phyloP scores from a whole-genome alignment of 352 stramenopile species.

The Phytophthora foliorum region DNA sequence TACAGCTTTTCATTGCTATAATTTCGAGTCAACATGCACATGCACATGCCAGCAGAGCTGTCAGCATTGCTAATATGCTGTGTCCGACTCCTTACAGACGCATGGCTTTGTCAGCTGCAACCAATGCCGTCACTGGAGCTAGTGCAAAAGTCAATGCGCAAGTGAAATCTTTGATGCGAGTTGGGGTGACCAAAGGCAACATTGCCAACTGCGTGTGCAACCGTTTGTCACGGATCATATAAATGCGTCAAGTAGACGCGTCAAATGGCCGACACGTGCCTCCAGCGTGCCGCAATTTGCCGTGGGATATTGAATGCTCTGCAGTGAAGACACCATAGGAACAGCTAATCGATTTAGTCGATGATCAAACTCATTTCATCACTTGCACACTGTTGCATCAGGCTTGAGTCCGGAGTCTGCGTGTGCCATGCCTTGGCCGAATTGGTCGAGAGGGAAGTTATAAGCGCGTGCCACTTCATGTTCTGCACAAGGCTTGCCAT shows the following conservation, averaged over 20 bases:
- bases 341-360: neutral
- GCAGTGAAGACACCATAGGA: neutral
- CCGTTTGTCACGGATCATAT: slow-evolving; percentile 20
- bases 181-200: too few species aligned
- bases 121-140: too few species aligned
- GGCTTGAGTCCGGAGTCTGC: neutral
- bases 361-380: neutral
- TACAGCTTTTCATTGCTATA: too few species aligned
- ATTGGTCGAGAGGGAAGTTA: neutral
- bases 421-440: neutral
- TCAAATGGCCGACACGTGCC: neutral
- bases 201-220: neutral
- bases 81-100: too few species aligned
- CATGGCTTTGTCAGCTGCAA: too few species aligned
- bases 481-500: neutral
- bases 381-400: neutral
- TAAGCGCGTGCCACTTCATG: slow-evolving; percentile 6
- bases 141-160: too few species aligned
- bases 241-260: slow-evolving; percentile 7
- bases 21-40: too few species aligned
- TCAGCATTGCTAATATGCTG: too few species aligned
- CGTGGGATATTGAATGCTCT: neutral
- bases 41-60: too few species aligned
- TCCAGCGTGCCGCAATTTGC: neutral
- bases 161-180: too few species aligned